These are phyloP conservation scores for Sclerotinia spermophila DNA, from an alignment of 2,329 filamentous ascomycete genomes.

Conservation along the genomic window DNA sequence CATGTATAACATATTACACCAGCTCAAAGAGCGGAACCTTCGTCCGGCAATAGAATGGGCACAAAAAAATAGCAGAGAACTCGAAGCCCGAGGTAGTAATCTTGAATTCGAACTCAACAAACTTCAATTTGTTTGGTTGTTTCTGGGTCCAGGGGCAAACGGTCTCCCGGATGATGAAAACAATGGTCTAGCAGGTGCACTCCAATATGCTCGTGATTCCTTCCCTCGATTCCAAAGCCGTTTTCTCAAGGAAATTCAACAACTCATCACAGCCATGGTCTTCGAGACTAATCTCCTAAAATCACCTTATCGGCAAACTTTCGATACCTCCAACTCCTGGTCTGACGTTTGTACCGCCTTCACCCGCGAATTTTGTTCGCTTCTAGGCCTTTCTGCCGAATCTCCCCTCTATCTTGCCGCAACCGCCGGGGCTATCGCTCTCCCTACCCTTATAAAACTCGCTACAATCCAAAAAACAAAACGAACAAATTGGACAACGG, in stretches of 20 bases:
- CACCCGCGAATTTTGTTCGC: constrained; percentile 88
- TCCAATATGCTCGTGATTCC: constrained; percentile 70
- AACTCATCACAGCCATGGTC: constrained; percentile 76
- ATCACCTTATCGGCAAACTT: constrained; percentile 77
- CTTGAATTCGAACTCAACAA: constrained; percentile 92
- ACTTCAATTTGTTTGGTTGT: constrained; percentile 86
- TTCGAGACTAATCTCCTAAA: constrained; percentile 69
- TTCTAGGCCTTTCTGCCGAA: constrained; percentile 84
- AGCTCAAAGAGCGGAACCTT: constrained; percentile 72
- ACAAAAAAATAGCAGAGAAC: constrained; percentile 59
- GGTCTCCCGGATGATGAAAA: constrained; percentile 52
- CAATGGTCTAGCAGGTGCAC: constrained; percentile 60
- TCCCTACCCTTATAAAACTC: constrained; percentile 85
- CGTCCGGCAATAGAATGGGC: constrained; percentile 87
- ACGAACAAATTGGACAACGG: constrained; percentile 90
- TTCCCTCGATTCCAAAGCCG: constrained; percentile 72
- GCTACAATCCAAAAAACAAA: constrained; percentile 83
- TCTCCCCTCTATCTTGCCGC: constrained; percentile 90
- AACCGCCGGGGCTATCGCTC: constrained; percentile 86
- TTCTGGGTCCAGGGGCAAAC: constrained; percentile 58
- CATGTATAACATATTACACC: constrained; percentile 86
- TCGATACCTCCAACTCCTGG: constrained; percentile 73
- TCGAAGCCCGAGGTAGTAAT: constrained; percentile 83
- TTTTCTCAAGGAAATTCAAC: constrained; percentile 75
- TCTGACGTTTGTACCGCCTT: constrained; percentile 83